A percentile compares a stretch with the other conserved stretches of the same genome.
Conservation (phyloP, 768 basidiomycete genomes). For the Termitomyces sp. region DNA sequence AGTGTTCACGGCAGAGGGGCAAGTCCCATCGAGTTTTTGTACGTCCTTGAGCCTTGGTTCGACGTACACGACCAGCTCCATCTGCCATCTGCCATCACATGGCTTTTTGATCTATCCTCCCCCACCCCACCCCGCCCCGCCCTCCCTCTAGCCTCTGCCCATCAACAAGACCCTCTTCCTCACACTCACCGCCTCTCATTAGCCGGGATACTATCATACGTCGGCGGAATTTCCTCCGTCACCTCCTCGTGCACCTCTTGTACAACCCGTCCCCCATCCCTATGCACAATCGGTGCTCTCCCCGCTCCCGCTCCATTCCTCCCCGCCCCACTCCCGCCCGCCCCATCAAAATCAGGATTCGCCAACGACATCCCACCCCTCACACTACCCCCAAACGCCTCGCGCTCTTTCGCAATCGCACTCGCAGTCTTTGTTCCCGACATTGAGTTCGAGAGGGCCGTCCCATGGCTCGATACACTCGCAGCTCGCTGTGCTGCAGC, state of each 20-base stretch:
- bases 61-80: too few species aligned
- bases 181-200: neutral
- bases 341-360: slow-evolving; percentile 10
- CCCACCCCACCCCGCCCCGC: too few species aligned
- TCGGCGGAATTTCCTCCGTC: slow-evolving; percentile 26
- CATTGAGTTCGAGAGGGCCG: neutral
- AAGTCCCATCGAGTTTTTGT: too few species aligned
- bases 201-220: slow-evolving; percentile 26
- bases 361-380: slow-evolving; percentile 9
- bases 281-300: slow-evolving; percentile 22
- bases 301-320: neutral
- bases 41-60: too few species aligned
- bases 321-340: neutral
- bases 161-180: too few species aligned
- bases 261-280: slow-evolving; percentile 13
- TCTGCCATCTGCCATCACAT: too few species aligned
- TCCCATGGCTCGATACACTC: slow-evolving; percentile 5
- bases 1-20: too few species aligned
- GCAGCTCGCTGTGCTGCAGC: neutral
- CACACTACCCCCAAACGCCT: neutral
- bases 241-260: slow-evolving; percentile 5
- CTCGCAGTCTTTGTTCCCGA: neutral
- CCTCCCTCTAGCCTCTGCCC: neutral
- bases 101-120: too few species aligned
- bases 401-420: slow-evolving; percentile 1